phyloP scores from a whole-genome alignment of 306 rosid species.

The Rubus parviflorus region DNA sequence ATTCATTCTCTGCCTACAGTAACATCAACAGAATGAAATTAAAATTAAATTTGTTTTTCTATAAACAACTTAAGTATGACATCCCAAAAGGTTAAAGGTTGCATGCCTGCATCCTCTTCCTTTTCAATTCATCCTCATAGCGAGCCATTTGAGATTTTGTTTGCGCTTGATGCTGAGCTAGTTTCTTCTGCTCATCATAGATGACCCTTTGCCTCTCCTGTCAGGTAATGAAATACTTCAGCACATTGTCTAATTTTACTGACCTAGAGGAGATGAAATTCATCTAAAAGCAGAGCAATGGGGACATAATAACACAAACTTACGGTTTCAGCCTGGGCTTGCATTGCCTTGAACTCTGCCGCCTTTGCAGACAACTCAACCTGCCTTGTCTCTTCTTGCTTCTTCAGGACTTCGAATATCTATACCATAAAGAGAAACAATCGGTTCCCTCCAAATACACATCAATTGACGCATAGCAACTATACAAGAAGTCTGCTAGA shows the following conservation, averaged over 20 bases:
- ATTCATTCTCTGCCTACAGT: constrained; percentile 80
- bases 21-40: background rate
- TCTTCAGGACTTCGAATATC: constrained; percentile 66
- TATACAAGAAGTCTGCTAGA: background rate
- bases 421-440: constrained; percentile 17
- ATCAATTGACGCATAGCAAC: background rate
- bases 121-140: constrained; percentile 85
- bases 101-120: constrained; percentile 89
- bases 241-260: background rate
- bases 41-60: background rate
- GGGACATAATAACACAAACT: constrained; percentile 20
- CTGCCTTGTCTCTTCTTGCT: constrained; percentile 81
- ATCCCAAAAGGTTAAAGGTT: constrained; percentile 18
- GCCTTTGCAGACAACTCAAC: constrained; percentile 62
- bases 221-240: constrained; percentile 22
- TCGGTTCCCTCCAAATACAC: background rate
- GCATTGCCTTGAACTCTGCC: constrained; percentile 69
- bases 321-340: constrained; percentile 83
- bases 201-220: constrained; percentile 91
- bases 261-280: background rate
- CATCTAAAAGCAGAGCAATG: background rate
- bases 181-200: constrained; percentile 92
- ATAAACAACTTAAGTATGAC: background rate
- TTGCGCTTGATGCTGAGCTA: constrained; percentile 92
- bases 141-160: constrained; percentile 90